These are phyloP conservation scores for Podospora anserina DNA, from an alignment of 495 filamentous ascomycete genomes.

Conservation along the genomic window DNA sequence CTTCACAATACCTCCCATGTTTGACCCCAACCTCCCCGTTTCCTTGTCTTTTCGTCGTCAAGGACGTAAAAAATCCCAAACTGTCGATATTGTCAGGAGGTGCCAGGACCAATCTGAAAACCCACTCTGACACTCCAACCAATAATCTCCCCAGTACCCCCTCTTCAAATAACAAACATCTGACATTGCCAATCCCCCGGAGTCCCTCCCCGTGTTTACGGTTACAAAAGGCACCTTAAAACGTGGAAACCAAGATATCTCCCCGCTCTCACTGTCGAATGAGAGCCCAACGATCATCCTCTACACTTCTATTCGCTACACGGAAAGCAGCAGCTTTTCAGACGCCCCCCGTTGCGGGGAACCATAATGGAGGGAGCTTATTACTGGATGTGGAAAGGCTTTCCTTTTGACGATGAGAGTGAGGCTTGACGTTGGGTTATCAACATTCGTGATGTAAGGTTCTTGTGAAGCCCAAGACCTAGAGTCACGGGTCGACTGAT, in stretches of 20 bases:
- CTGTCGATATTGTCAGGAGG: background rate
- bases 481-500: background rate
- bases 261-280: background rate
- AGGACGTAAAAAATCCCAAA: background rate
- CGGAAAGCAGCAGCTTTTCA: background rate
- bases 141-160: background rate
- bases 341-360: background rate
- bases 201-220: background rate
- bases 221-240: background rate
- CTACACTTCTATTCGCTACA: background rate
- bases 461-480: background rate
- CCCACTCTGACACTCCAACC: background rate
- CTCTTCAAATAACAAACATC: background rate
- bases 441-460: too few relatives aligned
- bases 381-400: background rate
- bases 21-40: background rate
- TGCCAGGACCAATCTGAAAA: background rate
- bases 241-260: background rate
- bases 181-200: background rate
- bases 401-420: background rate
- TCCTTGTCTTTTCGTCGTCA: background rate
- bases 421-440: background rate
- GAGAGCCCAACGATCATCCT: background rate
- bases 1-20: background rate
- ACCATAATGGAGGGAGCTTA: background rate